Conservation (phyloP, 192 early-diverging fungal species). For the Coemansia sp. region DNA sequence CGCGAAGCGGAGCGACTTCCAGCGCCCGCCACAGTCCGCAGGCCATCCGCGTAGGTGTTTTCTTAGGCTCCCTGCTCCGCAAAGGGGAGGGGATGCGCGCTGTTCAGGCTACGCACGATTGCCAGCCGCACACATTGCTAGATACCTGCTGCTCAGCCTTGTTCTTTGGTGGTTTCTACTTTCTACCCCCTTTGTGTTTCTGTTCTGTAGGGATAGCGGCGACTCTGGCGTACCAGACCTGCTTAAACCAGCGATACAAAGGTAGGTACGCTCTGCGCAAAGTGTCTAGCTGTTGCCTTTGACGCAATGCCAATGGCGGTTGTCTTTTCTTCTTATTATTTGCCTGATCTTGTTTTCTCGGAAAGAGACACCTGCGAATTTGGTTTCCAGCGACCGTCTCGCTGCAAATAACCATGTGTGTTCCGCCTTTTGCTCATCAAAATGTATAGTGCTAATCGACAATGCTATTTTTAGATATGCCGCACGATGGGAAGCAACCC, state of each 20-base stretch:
- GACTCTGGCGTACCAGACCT: slow-evolving; percentile 31
- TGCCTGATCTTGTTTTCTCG: too few species aligned
- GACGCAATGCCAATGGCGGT: neutral
- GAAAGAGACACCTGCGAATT: neutral
- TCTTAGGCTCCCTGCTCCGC: neutral
- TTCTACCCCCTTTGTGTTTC: neutral
- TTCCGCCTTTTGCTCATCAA: neutral
- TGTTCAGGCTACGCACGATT: neutral
- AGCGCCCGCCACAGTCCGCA: neutral
- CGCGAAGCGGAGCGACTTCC: slow-evolving; percentile 13
- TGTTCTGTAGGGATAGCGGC: slow-evolving; percentile 4
- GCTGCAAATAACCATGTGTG: neutral
- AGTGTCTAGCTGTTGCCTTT: neutral
- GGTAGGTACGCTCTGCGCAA: slow-evolving; percentile 17
- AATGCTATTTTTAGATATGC: slow-evolving; percentile 35
- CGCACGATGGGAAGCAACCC: slow-evolving; percentile 30
- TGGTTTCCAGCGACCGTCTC: neutral
- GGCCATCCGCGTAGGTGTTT: slow-evolving; percentile 11
- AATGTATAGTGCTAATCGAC: neutral
- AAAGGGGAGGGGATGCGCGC: too few species aligned
- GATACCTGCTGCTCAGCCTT: neutral
- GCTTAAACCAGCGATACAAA: slow-evolving; percentile 37
- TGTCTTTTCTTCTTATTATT: too few species aligned
- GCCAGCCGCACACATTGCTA: neutral
- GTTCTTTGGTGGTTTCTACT: neutral